A percentile compares a stretch with the other conserved stretches of the same genome.
Evolutionary conservation across 2,329 filamentous ascomycete genomes (phyloP).

Genomic region (Anisogramma anomala): DNA sequence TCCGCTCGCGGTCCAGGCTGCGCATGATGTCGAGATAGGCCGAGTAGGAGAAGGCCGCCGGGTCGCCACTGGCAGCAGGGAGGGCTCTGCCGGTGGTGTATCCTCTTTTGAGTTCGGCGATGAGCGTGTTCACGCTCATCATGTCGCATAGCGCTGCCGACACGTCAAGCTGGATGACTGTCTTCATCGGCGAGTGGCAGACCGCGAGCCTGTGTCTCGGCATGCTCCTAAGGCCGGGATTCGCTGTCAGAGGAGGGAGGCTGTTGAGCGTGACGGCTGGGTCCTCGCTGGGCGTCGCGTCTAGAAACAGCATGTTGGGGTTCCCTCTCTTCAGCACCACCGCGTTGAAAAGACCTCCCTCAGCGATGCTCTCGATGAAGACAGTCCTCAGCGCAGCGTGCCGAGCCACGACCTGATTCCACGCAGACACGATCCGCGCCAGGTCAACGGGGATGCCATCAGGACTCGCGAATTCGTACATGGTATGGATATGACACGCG

Average conservation of each 20-base stretch:
- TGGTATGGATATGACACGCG: conserved; percentile 32
- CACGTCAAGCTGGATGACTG: conserved; percentile 37
- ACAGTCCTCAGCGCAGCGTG: conserved; percentile 37
- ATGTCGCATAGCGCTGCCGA: conserved; percentile 41
- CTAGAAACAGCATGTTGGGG: conserved; percentile 42
- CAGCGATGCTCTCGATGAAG: conserved; percentile 39
- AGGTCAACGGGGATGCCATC: conserved; percentile 30
- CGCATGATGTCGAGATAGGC: conserved; percentile 28
- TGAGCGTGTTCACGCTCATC: conserved; percentile 34
- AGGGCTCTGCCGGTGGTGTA: conserved; percentile 30
- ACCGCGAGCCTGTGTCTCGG: conserved; percentile 40
- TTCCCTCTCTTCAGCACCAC: conserved; percentile 36
- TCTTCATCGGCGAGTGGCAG: conserved; percentile 32
- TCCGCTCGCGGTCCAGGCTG: conserved; percentile 23
- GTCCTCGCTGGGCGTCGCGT: conserved; percentile 30
- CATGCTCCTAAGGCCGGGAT: conserved; percentile 22
- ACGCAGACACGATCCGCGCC: conserved; percentile 35
- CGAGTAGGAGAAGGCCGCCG: conserved; percentile 25
- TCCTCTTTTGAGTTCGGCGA: conserved; percentile 34
- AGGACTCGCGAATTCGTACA: conserved; percentile 35
- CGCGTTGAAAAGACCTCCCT: conserved; percentile 38
- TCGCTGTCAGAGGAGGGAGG: conserved; percentile 30
- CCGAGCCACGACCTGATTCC: conserved; percentile 36
- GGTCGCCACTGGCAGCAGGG: conserved; percentile 15
- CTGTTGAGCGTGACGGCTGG: conserved; percentile 28